Percentiles rank a stretch among this genome's conserved stretches.
phyloP scores from a whole-genome alignment of 2,329 filamentous ascomycete genomes.

The Cladosporium cucumerinum region DNA sequence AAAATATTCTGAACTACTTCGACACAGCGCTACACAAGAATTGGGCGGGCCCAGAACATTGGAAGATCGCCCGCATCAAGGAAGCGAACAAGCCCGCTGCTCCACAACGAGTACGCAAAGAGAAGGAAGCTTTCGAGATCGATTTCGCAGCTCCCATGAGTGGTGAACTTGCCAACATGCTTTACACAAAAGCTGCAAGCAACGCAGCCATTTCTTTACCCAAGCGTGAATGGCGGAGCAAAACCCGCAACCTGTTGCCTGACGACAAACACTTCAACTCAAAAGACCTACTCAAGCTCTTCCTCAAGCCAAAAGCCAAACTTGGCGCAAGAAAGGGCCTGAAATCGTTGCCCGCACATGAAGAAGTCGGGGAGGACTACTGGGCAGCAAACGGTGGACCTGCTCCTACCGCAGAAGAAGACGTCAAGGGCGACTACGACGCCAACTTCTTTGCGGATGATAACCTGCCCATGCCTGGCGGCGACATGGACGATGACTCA shows the following conservation, averaged over 20 bases:
- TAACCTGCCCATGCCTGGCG: constrained; percentile 64
- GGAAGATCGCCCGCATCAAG: constrained; percentile 94
- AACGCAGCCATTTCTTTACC: constrained; percentile 80
- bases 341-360: constrained; percentile 51
- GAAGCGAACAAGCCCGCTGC: constrained; percentile 58
- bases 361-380: constrained; percentile 91
- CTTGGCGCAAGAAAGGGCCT: constrained; percentile 62
- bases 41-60: constrained; percentile 97
- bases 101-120: constrained; percentile 78
- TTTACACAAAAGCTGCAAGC: constrained; percentile 77
- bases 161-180: constrained; percentile 64
- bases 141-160: constrained; percentile 79
- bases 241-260: constrained; percentile 85
- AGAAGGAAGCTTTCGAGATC: constrained; percentile 95
- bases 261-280: constrained; percentile 99
- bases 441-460: constrained; percentile 97
- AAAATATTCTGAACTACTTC: constrained; percentile 97
- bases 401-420: constrained; percentile 31
- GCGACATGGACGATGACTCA: constrained; percentile 66
- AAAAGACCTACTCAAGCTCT: constrained; percentile 79
- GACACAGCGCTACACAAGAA: constrained; percentile 96
- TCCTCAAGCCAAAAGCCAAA: constrained; percentile 89
- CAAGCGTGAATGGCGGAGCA: constrained; percentile 94
- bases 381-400: constrained; percentile 72
- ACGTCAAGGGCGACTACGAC: constrained; percentile 76